A percentile compares a stretch with the other conserved stretches of the same genome.
These are phyloP conservation scores for bread wheat (Triticum aestivum) DNA, from an alignment of 176 grass and related monocot genomes.

Conservation along the genomic window IWGSC_CS_RefSeq_v2.1 NC_057801.1:825271828-825272327, in stretches of 20 bases:
- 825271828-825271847: slow-evolving; percentile 19
- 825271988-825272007: slow-evolving; percentile 5
- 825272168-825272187: neutral
- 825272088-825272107: neutral
- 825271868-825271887: neutral
- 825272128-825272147: neutral
- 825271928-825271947: neutral
- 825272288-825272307: neutral
- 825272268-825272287: neutral
- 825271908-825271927: slow-evolving; percentile 25
- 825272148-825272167: slow-evolving; percentile 19
- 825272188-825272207: neutral
- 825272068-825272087: slow-evolving; percentile 7
- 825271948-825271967: neutral
- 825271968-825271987: neutral
- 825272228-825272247: neutral
- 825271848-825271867: slow-evolving; percentile 6
- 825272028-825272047: neutral
- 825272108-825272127: neutral
- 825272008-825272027: slow-evolving; percentile 11
- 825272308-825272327: neutral
- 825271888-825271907: neutral
- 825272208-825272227: slow-evolving; percentile 15
- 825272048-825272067: slow-evolving; percentile 3
- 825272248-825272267: neutral